Percentiles rank a stretch among this genome's conserved stretches.
Conservation (phyloP, 805 yeast species). For the Lipomyces sp. region DNA sequence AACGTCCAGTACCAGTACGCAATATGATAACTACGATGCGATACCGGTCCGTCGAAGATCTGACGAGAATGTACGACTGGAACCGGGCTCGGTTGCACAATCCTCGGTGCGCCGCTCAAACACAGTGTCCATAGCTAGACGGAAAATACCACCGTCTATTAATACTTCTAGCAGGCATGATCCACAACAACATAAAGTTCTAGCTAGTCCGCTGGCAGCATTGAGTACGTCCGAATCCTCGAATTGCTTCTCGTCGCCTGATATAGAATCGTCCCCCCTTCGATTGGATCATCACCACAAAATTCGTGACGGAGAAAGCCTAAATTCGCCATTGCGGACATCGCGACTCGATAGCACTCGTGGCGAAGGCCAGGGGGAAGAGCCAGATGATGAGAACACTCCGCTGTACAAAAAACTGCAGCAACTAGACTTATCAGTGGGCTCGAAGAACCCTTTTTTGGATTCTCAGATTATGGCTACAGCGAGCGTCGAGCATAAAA, state of each 20-base stretch:
- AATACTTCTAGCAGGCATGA: neutral
- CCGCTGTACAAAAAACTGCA: constrained; percentile 28
- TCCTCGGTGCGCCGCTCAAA: neutral
- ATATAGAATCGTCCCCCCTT: neutral
- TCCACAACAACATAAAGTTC: neutral
- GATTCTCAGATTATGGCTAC: constrained; percentile 24
- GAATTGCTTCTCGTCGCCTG: neutral
- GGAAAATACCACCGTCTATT: neutral
- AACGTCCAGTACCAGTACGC: constrained; percentile 13
- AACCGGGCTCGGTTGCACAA: neutral
- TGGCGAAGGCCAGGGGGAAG: neutral
- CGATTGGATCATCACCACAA: neutral
- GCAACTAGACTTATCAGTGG: constrained; percentile 22
- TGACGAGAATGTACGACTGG: neutral
- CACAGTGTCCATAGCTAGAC: neutral
- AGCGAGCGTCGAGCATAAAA: neutral
- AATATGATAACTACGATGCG: neutral
- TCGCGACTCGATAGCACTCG: neutral
- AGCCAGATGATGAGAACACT: constrained; percentile 29
- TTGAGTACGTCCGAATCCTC: constrained; percentile 1
- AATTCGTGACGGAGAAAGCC: neutral
- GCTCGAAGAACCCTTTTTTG: constrained; percentile 31
- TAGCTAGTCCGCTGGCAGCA: neutral
- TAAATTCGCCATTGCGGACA: neutral
- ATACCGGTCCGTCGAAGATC: neutral